phyloP scores from a whole-genome alignment of 2,329 filamentous ascomycete genomes.

The Colletotrichum trifolii region DNA sequence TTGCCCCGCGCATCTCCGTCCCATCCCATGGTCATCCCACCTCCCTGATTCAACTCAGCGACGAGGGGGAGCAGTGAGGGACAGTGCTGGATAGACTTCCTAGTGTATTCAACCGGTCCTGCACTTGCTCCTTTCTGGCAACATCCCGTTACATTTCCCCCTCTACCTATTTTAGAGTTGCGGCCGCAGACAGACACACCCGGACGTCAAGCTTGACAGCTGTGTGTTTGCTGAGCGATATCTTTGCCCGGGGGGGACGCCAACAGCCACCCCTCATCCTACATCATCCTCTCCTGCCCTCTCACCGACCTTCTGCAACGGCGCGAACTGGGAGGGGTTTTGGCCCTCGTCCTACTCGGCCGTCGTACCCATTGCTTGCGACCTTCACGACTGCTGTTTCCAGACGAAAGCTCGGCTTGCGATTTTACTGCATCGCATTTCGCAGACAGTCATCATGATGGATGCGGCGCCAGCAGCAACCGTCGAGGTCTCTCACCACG shows the following conservation, averaged over 20 bases:
- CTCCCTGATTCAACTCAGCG: constrained; percentile 33
- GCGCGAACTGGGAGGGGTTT: constrained; percentile 1
- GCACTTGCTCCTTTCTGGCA: constrained; percentile 35
- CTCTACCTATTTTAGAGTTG: not conserved
- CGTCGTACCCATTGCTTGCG: no score
- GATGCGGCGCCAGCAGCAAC: constrained; percentile 27
- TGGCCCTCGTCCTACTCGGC: constrained; percentile 1
- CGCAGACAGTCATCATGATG: constrained; percentile 22
- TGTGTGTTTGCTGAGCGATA: constrained; percentile 6
- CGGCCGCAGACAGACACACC: constrained; percentile 7
- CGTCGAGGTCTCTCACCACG: constrained; percentile 37
- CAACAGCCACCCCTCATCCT: not conserved
- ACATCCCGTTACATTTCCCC: constrained; percentile 6
- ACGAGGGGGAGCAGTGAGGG: constrained; percentile 36
- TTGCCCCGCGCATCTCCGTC: constrained; percentile 28
- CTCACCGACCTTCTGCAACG: constrained; percentile 22
- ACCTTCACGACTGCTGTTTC: not conserved
- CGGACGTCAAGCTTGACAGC: not conserved
- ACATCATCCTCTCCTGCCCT: not conserved
- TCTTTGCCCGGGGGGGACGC: constrained; percentile 6
- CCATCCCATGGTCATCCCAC: constrained; percentile 27
- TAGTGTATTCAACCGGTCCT: constrained; percentile 32
- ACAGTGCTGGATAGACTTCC: constrained; percentile 37
- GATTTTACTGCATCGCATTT: not conserved
- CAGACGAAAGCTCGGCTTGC: constrained; percentile 17